phyloP scores from a whole-genome alignment of 2,329 filamentous ascomycete genomes.

The Nemania diffusa region DNA sequence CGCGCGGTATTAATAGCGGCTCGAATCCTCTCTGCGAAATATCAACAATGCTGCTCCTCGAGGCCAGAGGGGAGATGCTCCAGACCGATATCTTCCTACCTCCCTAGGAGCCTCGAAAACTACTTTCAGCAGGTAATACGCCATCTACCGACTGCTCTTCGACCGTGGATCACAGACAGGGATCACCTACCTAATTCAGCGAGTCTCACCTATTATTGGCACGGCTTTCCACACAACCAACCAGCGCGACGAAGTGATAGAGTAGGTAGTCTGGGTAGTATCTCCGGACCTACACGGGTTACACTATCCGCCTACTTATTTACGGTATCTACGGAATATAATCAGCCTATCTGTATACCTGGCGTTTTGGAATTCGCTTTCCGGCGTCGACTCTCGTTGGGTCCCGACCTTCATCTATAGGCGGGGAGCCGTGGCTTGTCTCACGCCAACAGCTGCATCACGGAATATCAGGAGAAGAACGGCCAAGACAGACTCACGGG shows the following conservation, averaged over 20 bases:
- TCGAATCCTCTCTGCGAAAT: constrained; percentile 18
- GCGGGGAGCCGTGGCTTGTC: constrained; percentile 7
- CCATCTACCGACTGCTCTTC: background rate
- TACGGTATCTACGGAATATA: too few species aligned
- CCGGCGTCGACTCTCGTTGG: background rate
- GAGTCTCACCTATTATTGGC: background rate
- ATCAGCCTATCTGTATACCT: too few species aligned
- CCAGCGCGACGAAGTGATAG: background rate
- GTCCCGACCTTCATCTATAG: background rate
- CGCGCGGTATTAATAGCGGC: constrained; percentile 33
- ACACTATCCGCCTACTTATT: too few species aligned
- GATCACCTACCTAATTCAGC: too few species aligned
- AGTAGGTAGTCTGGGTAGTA: background rate
- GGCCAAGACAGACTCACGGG: constrained; percentile 6
- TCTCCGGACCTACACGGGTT: too few species aligned
- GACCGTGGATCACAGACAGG: constrained; percentile 11
- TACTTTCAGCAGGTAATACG: background rate
- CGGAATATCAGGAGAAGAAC: background rate
- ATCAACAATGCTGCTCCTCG: constrained; percentile 8
- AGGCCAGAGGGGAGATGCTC: constrained; percentile 5
- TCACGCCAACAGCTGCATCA: constrained; percentile 4
- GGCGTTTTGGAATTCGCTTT: background rate
- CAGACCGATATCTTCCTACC: constrained; percentile 1
- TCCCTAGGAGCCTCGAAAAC: background rate
- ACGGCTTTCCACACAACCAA: background rate